Conservation (phyloP, 2,329 filamentous ascomycete species). For the Microdochium trichocladiopsis region DNA sequence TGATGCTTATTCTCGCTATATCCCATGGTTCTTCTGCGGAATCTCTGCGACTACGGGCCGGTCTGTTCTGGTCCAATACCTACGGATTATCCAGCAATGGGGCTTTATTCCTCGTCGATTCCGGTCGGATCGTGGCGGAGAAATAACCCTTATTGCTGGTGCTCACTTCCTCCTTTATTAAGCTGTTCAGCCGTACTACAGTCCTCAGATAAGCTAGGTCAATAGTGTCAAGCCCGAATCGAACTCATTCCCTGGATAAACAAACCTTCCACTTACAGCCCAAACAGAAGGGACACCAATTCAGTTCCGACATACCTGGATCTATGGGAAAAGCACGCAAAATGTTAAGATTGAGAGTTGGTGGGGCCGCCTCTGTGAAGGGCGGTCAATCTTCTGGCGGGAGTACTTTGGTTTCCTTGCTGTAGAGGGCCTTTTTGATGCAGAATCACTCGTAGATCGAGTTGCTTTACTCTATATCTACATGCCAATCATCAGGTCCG, state of each 20-base stretch:
- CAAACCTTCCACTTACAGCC: background rate
- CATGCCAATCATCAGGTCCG: background rate
- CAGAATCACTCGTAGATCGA: background rate
- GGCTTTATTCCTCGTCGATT: background rate
- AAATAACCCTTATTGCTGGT: background rate
- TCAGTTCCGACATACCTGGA: background rate
- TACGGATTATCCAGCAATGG: background rate
- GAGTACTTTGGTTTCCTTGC: background rate
- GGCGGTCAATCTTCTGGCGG: background rate
- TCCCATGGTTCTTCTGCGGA: constrained; percentile 2
- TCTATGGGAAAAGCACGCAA: background rate
- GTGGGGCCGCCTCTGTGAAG: background rate
- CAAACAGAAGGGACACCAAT: background rate
- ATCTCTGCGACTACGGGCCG: background rate
- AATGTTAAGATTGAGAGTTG: background rate
- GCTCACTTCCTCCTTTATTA: background rate
- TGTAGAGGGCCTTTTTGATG: background rate
- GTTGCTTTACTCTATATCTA: background rate
- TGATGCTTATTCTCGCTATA: constrained; percentile 3
- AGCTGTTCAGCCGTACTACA: background rate
- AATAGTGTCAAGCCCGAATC: background rate
- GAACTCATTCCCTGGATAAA: background rate
- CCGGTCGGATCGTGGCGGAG: background rate
- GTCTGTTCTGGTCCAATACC: background rate
- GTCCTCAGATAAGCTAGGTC: background rate